Evolutionary conservation across 345 rosid genomes (phyloP), one percentile per base, ranked within the genome.

Genomic region (Moricandia moricandioides): DNA sequence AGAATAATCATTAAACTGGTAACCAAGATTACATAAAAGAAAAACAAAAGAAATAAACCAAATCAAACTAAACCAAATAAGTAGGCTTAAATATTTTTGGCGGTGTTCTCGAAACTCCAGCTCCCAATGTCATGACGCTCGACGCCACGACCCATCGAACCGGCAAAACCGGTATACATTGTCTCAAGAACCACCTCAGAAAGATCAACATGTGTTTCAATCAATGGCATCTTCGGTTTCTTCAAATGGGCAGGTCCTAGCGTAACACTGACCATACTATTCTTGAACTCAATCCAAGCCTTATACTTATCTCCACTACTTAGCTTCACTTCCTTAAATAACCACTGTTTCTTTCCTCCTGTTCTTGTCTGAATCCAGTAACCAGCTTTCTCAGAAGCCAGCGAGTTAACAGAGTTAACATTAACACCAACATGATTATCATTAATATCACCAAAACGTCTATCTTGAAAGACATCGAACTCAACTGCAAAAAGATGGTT

Each of bases 241-340:
- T 29, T 35, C 9, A 59, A 11, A 16, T 14, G 40, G 0, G 68
- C 45, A 8, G 67, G 72, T 3, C 69, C 82, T 17, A 71, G 62
- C 10, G 75, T 68, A 61, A 74, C 66, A 30, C 12, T 40, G 1
- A 18, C 31, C 43, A 31, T 33, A 7, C 35, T 10, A 12, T 65
- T 55, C 65, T n/a, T 33, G 11, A 70, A 74, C 4, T 77, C 80
- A 2, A 79, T 74, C 83, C 84, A 73, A 24, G 43, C 81, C 17
- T 35, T 72, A 14, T 56, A 76, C 4, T 40, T 76, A 7, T n/a
- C 60, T 34, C 83, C 86, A 57, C 70, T 70, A 21, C 66, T 73
- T 10, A 81, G 26, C 64, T 51, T 67, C 84, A 70, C 72, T 31
- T 33, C 65, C 35, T 72, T 66, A 55, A n/a, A n/a, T n/a, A n/a